Conservation (phyloP, 805 yeast genomes). For the Sugiyamaella qingdaonensis region DNA sequence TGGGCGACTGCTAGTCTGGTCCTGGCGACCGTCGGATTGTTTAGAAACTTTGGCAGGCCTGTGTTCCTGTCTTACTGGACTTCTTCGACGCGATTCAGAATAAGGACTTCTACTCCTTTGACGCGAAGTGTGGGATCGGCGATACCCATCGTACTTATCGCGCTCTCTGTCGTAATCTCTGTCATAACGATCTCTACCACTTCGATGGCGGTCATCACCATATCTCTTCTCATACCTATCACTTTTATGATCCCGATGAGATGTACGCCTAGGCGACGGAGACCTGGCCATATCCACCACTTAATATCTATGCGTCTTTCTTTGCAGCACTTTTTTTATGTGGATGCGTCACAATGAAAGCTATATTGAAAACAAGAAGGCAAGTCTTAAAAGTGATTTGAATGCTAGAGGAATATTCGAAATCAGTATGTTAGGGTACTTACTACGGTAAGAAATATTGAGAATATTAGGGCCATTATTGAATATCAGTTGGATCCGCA, state of each 20-base stretch:
- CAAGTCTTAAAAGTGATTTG: no score
- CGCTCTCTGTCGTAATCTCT: conserved; percentile 13
- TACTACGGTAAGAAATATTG: no score
- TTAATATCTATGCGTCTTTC: no score
- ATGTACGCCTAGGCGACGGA: conserved; percentile 5
- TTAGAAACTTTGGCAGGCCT: not conserved
- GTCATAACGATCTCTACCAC: conserved; percentile 1
- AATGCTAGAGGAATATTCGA: no score
- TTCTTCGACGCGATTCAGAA: not conserved
- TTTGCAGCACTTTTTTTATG: no score
- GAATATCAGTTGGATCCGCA: no score
- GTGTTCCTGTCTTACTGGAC: conserved; percentile 7
- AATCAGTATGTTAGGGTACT: no score
- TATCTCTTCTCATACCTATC: conserved; percentile 5
- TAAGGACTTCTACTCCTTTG: conserved; percentile 1
- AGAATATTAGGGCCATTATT: no score
- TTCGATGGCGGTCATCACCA: conserved; percentile 11
- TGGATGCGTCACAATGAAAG: no score
- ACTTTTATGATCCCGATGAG: not conserved
- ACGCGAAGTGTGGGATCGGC: conserved; percentile 1
- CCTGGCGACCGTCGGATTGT: not conserved
- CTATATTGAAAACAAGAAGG: no score
- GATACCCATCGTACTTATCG: conserved; percentile 13
- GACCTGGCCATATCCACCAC: conserved; percentile 9
- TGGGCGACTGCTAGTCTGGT: conserved; percentile 5